Conservation (phyloP, 192 early-diverging fungal species). For the Coemansia sp. region DNA sequence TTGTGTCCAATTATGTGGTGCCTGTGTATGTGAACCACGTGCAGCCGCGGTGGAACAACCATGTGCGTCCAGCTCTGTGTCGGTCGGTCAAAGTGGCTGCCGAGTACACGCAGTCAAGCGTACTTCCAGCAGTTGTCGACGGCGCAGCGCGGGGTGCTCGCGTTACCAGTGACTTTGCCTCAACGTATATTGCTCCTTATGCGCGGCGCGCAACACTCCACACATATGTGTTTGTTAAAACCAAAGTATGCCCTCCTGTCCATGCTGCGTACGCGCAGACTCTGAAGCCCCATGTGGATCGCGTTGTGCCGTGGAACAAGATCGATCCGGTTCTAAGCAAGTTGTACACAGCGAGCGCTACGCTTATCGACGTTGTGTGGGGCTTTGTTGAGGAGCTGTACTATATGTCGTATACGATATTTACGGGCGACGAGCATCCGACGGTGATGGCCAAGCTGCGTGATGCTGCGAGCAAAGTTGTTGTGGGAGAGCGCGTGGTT, state of each 20-base stretch:
- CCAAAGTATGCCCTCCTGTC: constrained; percentile 29
- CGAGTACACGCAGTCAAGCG: constrained; percentile 25
- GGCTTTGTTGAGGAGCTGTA: constrained; percentile 40
- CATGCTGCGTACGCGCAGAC: constrained; percentile 17
- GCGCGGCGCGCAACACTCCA: constrained; percentile 20
- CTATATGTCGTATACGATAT: constrained; percentile 49
- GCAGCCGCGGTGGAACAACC: constrained; percentile 39
- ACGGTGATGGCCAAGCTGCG: constrained; percentile 18
- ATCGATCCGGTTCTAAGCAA: constrained; percentile 11
- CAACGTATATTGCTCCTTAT: constrained; percentile 28
- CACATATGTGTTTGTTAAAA: constrained; percentile 19
- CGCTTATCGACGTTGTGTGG: constrained; percentile 5
- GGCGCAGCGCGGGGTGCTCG: constrained; percentile 16
- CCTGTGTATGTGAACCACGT: constrained; percentile 39
- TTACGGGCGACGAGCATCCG: constrained; percentile 43
- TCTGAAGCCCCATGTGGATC: constrained; percentile 43
- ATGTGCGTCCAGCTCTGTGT: constrained; percentile 35
- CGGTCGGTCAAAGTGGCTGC: constrained; percentile 26
- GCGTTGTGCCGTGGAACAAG: constrained; percentile 49
- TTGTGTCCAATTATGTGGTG: constrained; percentile 25
- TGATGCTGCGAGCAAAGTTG: not conserved
- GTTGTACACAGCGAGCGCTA: not conserved
- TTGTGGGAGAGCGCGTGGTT: not conserved
- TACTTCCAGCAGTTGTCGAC: constrained; percentile 34
- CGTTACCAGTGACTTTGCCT: constrained; percentile 20